phyloP scores from a whole-genome alignment of 768 basidiomycete genomes.

The Russula sp. region DNA sequence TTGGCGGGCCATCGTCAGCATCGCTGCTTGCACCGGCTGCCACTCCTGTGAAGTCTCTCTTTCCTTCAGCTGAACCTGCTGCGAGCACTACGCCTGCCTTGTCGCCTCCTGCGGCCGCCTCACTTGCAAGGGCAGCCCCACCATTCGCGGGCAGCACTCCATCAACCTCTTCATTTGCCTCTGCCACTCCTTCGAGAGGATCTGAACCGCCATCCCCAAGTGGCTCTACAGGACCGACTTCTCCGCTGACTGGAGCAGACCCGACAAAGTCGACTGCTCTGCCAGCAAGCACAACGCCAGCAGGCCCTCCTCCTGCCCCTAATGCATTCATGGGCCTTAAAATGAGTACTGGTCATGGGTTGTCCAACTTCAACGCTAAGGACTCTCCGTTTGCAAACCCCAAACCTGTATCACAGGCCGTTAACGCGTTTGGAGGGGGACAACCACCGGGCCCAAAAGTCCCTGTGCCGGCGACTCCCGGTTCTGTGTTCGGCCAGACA shows the following conservation, averaged over 20 bases:
- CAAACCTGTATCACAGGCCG: constrained; percentile 15
- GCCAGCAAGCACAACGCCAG: constrained; percentile 22
- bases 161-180: neutral
- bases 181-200: neutral
- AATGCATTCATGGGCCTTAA: constrained; percentile 20
- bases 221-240: neutral
- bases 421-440: constrained; percentile 13
- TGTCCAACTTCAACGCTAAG: constrained; percentile 20
- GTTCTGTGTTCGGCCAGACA: constrained; percentile 33
- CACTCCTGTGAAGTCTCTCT: neutral
- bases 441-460: constrained; percentile 14
- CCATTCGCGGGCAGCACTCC: neutral
- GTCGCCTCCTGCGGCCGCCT: constrained; percentile 2
- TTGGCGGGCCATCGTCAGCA: constrained; percentile 3
- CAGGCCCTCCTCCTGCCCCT: constrained; percentile 20
- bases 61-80: neutral
- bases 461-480: constrained; percentile 27
- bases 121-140: neutral
- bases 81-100: constrained; percentile 14
- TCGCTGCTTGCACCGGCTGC: neutral
- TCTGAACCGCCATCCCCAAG: neutral
- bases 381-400: constrained; percentile 26
- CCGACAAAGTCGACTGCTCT: neutral
- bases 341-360: constrained; percentile 11
- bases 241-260: neutral